A percentile compares a stretch with the other conserved stretches of the same genome.
phyloP scores from a whole-genome alignment of 2,329 filamentous ascomycete genomes.

The Gaeumannomyces sp. region DNA sequence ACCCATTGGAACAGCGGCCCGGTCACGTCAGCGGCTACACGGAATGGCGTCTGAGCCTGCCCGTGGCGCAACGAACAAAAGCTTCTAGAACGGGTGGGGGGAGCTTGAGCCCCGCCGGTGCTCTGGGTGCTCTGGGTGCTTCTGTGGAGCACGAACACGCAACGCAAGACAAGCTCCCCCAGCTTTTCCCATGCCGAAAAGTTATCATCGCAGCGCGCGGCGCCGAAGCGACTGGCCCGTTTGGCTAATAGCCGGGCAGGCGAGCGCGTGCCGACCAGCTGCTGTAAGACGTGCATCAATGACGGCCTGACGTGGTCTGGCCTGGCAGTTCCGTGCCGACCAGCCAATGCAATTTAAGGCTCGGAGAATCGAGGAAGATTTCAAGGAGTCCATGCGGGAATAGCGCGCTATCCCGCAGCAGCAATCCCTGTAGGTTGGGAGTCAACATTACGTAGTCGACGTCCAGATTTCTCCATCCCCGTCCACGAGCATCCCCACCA shows the following conservation, averaged over 20 bases:
- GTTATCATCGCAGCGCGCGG: background rate
- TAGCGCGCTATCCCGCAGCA: background rate
- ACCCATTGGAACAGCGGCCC: background rate
- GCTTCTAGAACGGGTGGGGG: background rate
- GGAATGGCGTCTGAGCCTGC: too few species aligned
- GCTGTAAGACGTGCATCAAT: background rate
- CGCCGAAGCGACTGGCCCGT: background rate
- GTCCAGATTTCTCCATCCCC: background rate
- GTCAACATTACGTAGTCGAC: constrained; percentile 10
- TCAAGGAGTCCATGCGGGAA: background rate
- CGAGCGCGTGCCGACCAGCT: background rate
- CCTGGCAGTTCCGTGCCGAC: background rate
- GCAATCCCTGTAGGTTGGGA: constrained; percentile 2
- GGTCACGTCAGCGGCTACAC: too few species aligned
- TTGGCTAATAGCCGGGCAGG: too few species aligned
- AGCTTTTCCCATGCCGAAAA: background rate
- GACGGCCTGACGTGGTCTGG: background rate
- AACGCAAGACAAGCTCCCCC: background rate
- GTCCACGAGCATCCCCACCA: background rate
- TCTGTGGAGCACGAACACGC: background rate
- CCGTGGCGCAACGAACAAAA: background rate
- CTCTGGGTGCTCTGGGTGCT: too few species aligned
- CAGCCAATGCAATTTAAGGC: background rate
- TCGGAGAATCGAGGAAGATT: background rate
- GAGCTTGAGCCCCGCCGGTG: background rate